phyloP scores from a whole-genome alignment of 2,329 filamentous ascomycete genomes.

The Coccinonectria pachysandricola region DNA sequence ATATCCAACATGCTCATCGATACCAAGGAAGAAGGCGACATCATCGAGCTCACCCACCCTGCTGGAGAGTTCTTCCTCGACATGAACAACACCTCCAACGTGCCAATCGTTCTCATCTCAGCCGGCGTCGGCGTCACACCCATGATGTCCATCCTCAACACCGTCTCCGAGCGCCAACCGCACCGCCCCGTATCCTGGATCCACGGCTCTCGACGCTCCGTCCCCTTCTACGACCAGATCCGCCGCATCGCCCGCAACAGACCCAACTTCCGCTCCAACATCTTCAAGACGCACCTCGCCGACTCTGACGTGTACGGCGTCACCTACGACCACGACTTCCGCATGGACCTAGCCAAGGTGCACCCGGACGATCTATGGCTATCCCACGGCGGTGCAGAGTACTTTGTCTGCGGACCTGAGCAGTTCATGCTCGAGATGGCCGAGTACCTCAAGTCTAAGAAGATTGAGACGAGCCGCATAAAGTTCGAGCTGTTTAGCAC shows the following conservation, averaged over 20 bases:
- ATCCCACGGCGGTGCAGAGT: slow-evolving; percentile 35
- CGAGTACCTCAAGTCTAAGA: slow-evolving; percentile 29
- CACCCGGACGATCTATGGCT: slow-evolving; percentile 35
- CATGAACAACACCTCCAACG: slow-evolving; percentile 23
- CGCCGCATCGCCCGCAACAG: slow-evolving; percentile 30
- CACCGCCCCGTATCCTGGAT: slow-evolving; percentile 46
- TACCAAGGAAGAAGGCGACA: slow-evolving; percentile 48
- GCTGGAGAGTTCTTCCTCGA: slow-evolving; percentile 51
- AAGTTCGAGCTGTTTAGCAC: slow-evolving; percentile 39
- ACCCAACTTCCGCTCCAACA: slow-evolving; percentile 27
- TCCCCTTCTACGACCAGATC: slow-evolving; percentile 45
- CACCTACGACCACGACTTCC: slow-evolving; percentile 32
- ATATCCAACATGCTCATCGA: slow-evolving; percentile 63
- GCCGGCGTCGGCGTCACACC: slow-evolving; percentile 52
- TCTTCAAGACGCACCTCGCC: slow-evolving; percentile 40
- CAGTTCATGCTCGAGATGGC: slow-evolving; percentile 44
- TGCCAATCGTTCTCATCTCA: slow-evolving; percentile 48
- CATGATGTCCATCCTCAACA: slow-evolving; percentile 50
- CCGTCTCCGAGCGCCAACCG: slow-evolving; percentile 33
- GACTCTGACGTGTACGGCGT: slow-evolving; percentile 33
- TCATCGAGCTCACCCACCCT: slow-evolving; percentile 56
- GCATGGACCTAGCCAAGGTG: slow-evolving; percentile 36
- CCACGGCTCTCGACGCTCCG: slow-evolving; percentile 42
- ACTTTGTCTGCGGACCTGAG: slow-evolving; percentile 45
- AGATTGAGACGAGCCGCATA: slow-evolving; percentile 29